These are phyloP conservation scores for Calocybe cyanea DNA, from an alignment of 768 basidiomycete species.

Conservation along the genomic window DNA sequence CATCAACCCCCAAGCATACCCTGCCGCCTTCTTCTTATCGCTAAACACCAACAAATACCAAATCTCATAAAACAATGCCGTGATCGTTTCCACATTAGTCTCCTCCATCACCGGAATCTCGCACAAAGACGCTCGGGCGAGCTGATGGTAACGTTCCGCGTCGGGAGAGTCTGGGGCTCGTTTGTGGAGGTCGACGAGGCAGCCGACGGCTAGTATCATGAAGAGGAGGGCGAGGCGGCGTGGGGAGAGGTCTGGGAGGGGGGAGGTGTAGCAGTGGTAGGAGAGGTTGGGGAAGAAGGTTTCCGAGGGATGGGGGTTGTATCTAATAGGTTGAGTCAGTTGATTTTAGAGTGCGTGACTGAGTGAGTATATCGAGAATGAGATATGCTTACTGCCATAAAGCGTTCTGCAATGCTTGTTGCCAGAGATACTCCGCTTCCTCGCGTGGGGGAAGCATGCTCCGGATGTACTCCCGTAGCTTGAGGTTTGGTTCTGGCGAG, in stretches of 20 bases:
- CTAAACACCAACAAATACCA: slow-evolving; percentile 71
- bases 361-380: slow-evolving; percentile 4
- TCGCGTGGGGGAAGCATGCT: slow-evolving; percentile 49
- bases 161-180: slow-evolving; percentile 45
- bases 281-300: slow-evolving; percentile 63
- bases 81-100: slow-evolving; percentile 61
- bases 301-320: slow-evolving; percentile 62
- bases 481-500: slow-evolving; percentile 48
- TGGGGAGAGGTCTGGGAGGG: slow-evolving; percentile 50
- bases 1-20: slow-evolving; percentile 52
- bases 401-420: slow-evolving; percentile 58
- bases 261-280: slow-evolving; percentile 59
- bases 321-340: slow-evolving; percentile 30
- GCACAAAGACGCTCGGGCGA: slow-evolving; percentile 55
- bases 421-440: slow-evolving; percentile 60
- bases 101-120: slow-evolving; percentile 67
- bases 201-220: slow-evolving; percentile 69
- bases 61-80: slow-evolving; percentile 54
- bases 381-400: slow-evolving; percentile 54
- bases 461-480: slow-evolving; percentile 53
- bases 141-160: slow-evolving; percentile 55
- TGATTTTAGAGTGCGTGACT: too few relatives aligned
- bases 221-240: slow-evolving; percentile 61
- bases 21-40: slow-evolving; percentile 63
- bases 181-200: slow-evolving; percentile 55